A percentile compares a stretch with the other conserved stretches of the same genome.
Conservation (phyloP, 73 alveolate species). For the Breviolum minutum region DNA sequence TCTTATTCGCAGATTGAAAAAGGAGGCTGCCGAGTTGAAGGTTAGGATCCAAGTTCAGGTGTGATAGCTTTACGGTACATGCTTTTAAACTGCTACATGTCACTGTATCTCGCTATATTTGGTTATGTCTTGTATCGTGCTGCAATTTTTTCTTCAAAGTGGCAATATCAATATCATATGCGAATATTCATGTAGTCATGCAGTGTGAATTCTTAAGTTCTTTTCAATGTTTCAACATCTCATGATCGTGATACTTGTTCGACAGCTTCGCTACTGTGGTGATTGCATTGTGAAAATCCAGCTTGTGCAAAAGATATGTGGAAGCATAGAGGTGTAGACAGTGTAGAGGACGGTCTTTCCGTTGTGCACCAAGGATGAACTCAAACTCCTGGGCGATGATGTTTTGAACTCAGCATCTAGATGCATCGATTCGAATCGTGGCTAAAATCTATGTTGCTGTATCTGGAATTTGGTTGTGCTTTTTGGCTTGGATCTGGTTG, state of each 20-base stretch:
- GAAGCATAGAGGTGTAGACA: neutral
- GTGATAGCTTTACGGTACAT: neutral
- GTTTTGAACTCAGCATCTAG: neutral
- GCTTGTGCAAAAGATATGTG: neutral
- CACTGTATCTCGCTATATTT: too few species aligned
- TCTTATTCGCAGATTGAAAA: constrained; percentile 98
- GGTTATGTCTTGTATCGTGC: too few species aligned
- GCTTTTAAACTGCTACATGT: neutral
- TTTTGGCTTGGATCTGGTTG: neutral
- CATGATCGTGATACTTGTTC: too few species aligned
- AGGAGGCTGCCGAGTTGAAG: constrained; percentile 98
- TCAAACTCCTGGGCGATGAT: constrained; percentile 54
- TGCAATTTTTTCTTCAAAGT: too few species aligned
- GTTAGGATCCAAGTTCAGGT: neutral
- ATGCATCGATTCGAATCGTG: too few species aligned
- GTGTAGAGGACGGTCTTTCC: neutral
- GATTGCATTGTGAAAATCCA: neutral
- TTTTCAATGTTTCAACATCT: too few species aligned
- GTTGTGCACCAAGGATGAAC: constrained; percentile 25
- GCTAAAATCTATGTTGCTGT: neutral
- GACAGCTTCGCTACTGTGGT: too few species aligned
- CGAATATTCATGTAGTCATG: too few species aligned
- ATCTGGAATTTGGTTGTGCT: neutral
- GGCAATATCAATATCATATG: too few species aligned
- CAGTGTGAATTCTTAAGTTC: too few species aligned